These are phyloP conservation scores for Nepenthes mirabilis DNA, from an alignment of 148 eudicot species.

Conservation along the genomic window DNA sequence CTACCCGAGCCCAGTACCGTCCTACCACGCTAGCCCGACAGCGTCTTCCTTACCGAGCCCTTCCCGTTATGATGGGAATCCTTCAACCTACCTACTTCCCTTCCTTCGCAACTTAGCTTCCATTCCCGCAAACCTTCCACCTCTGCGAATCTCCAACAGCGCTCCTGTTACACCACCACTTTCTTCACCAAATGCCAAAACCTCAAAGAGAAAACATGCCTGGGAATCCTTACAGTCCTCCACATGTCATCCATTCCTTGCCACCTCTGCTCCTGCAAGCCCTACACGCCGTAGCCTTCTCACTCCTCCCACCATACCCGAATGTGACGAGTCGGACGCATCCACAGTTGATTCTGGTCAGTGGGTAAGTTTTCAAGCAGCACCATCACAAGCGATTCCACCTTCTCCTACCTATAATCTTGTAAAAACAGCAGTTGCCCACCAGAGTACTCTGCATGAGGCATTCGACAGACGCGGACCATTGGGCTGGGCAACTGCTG, in stretches of 20 bases:
- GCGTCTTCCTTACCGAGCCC: conserved; percentile 92
- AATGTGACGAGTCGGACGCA: conserved; percentile 87
- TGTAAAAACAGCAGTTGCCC: conserved; percentile 47
- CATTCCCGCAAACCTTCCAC: conserved; percentile 57
- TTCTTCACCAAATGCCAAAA: conserved; percentile 72
- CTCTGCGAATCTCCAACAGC: conserved; percentile 81
- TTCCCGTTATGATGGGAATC: conserved; percentile 46
- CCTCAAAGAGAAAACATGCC: conserved; percentile 55
- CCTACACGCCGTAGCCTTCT: conserved; percentile 54
- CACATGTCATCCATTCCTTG: conserved; percentile 36
- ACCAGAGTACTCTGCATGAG: conserved; percentile 23
- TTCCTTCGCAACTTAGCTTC: conserved; percentile 63
- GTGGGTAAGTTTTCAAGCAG: conserved; percentile 74
- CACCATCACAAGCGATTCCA: conserved; percentile 35
- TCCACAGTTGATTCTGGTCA: conserved; percentile 66
- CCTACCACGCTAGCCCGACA: conserved; percentile 85
- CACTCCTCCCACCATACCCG: conserved; percentile 69
- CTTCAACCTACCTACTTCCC: conserved; percentile 64
- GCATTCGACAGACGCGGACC: conserved; percentile 21
- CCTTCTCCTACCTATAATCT: conserved; percentile 89
- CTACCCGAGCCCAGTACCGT: conserved; percentile 82
- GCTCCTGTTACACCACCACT: conserved; percentile 95
- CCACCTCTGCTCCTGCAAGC: conserved; percentile 76
- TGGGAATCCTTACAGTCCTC: conserved; percentile 44
- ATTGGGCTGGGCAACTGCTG: conserved; percentile 37